Conservation (phyloP, 176 grass and related monocot species). For the Leersia perrieri region DNA sequence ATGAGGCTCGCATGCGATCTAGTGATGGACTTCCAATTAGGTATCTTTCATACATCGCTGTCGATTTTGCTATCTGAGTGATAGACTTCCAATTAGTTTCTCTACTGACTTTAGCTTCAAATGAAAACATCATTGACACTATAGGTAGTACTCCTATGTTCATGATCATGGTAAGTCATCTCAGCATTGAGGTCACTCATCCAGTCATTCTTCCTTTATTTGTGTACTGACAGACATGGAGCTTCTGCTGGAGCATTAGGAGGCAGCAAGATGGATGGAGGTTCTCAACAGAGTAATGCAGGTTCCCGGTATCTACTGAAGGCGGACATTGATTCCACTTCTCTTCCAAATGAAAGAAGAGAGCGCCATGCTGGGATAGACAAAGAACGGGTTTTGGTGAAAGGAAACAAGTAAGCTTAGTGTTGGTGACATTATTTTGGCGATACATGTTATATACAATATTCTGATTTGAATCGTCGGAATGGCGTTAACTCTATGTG, state of each 20-base stretch:
- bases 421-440: slow-evolving; percentile 13
- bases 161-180: not conserved
- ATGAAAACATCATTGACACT: not conserved
- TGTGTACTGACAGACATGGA: slow-evolving; percentile 51
- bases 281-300: slow-evolving; percentile 47
- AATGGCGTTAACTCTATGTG: not conserved
- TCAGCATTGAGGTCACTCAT: not conserved
- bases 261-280: slow-evolving; percentile 60
- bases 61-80: not conserved
- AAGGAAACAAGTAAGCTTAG: slow-evolving; percentile 73
- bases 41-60: slow-evolving; percentile 22
- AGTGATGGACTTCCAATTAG: slow-evolving; percentile 38
- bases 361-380: slow-evolving; percentile 58
- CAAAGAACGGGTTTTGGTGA: slow-evolving; percentile 58
- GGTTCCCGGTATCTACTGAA: slow-evolving; percentile 44
- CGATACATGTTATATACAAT: slow-evolving; percentile 7
- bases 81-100: not conserved
- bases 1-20: slow-evolving; percentile 41
- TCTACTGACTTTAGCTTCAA: not conserved
- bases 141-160: not conserved
- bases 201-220: slow-evolving; percentile 2
- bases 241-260: slow-evolving; percentile 47
- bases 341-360: slow-evolving; percentile 59
- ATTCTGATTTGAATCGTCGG: not conserved
- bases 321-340: slow-evolving; percentile 42